These are phyloP conservation scores for Chalciporus chontae DNA, from an alignment of 768 basidiomycete species.

Conservation along the genomic window DNA sequence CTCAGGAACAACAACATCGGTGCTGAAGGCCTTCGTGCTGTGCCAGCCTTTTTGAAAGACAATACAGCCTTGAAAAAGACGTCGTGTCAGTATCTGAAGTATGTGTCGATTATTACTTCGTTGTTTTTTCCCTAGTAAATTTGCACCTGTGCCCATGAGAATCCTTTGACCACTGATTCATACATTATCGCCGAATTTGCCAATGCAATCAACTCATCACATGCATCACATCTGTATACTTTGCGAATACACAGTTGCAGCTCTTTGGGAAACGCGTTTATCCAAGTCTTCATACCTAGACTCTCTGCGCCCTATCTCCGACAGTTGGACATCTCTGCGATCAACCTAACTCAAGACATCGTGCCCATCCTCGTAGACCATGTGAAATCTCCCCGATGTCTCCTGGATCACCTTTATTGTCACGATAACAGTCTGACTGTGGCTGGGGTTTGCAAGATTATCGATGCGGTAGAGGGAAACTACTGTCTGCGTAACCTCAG, in stretches of 20 bases:
- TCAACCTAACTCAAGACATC: constrained; percentile 37
- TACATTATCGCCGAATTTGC: constrained; percentile 36
- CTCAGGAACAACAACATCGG: constrained; percentile 52
- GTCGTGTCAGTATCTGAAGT: constrained; percentile 54
- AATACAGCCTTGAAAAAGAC: constrained; percentile 43
- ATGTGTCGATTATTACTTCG: constrained; percentile 18
- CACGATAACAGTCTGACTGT: constrained; percentile 49
- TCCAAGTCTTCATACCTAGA: constrained; percentile 41
- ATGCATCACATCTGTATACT: constrained; percentile 40
- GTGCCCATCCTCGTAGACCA: constrained; percentile 42
- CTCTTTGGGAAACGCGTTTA: constrained; percentile 43
- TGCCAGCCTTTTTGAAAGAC: constrained; percentile 44
- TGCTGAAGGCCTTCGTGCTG: constrained; percentile 45
- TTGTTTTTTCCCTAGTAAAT: too few species aligned
- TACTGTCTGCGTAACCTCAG: constrained; percentile 43
- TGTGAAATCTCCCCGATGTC: constrained; percentile 46
- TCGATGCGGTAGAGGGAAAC: constrained; percentile 45
- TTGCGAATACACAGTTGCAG: constrained; percentile 47
- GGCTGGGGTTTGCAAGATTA: constrained; percentile 40
- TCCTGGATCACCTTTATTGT: constrained; percentile 42
- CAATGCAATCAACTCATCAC: constrained; percentile 47
- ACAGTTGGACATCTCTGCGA: constrained; percentile 47
- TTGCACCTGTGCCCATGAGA: constrained; percentile 24
- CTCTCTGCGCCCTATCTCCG: constrained; percentile 42
- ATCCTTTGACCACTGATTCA: constrained; percentile 34